Evolutionary conservation across 306 rosid species (phyloP).

Genomic region (Sicyos edulis): DNA sequence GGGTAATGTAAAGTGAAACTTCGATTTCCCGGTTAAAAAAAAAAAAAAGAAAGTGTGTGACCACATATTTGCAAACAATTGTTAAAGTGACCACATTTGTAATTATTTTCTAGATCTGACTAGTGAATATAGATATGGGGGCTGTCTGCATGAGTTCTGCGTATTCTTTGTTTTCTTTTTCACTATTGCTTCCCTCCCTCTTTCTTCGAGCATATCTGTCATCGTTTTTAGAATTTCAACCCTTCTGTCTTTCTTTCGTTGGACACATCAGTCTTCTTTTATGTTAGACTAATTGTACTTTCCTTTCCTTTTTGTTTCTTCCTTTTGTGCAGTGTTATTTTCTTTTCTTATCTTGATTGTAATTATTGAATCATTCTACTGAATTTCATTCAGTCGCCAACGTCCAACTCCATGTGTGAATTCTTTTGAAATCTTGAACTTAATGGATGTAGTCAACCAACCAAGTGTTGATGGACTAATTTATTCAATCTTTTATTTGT

Average conservation of each 20-base stretch:
- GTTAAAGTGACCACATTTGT: too few species aligned
- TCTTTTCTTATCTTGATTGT: neutral
- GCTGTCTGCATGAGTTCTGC: neutral
- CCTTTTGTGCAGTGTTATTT: neutral
- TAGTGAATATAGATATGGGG: neutral
- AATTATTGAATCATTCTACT: conserved; percentile 5
- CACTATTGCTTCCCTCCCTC: neutral
- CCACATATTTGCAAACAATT: too few species aligned
- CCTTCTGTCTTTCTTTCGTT: neutral
- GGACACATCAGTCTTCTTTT: neutral
- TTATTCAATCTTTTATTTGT: neutral
- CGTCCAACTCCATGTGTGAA: neutral
- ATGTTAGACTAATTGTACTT: neutral
- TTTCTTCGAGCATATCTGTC: neutral
- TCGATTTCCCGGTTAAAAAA: too few species aligned
- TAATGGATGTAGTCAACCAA: neutral
- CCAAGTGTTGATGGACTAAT: neutral
- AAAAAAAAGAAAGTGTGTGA: too few species aligned
- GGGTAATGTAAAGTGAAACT: too few species aligned
- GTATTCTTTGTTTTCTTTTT: neutral
- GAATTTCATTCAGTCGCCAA: neutral
- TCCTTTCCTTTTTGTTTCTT: conserved; percentile 2
- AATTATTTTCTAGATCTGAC: too few species aligned
- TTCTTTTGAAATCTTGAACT: conserved; percentile 1
- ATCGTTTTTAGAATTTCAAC: neutral